phyloP scores from a whole-genome alignment of 371 early-diverging fungal genomes.

The Circinella umbellata region DNA sequence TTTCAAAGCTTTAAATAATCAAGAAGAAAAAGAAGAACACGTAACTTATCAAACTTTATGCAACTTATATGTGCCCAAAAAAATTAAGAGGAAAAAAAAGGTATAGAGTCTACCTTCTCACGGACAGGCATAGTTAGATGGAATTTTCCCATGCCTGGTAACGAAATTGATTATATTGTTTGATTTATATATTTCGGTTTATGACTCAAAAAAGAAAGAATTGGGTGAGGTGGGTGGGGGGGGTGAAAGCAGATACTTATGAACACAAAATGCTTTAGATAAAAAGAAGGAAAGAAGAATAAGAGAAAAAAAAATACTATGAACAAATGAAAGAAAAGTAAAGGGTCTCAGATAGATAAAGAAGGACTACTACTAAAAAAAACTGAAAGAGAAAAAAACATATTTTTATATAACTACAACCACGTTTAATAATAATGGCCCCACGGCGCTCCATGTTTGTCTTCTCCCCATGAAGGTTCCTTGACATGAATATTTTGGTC shows the following conservation, averaged over 20 bases:
- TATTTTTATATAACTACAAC: neutral
- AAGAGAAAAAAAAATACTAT: too few relatives aligned
- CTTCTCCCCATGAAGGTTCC: constrained; percentile 15
- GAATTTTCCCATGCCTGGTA: constrained; percentile 1
- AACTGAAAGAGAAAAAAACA: neutral
- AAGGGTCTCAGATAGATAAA: neutral
- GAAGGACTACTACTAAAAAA: neutral
- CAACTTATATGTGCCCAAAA: too few relatives aligned
- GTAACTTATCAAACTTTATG: neutral
- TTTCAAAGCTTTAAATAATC: neutral
- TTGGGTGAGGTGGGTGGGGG: too few relatives aligned
- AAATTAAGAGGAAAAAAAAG: neutral
- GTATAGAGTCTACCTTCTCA: neutral
- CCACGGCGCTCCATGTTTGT: constrained; percentile 13
- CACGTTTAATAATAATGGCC: constrained; percentile 1
- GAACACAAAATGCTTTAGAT: neutral
- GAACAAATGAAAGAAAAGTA: neutral
- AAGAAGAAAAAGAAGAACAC: neutral
- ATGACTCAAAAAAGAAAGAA: too few relatives aligned
- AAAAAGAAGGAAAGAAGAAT: neutral
- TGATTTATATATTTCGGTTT: neutral
- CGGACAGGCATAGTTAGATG: neutral
- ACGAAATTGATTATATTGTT: neutral
- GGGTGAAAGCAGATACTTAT: neutral
- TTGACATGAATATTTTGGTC: neutral